These are phyloP conservation scores for Claviceps maximensis DNA, from an alignment of 2,329 filamentous ascomycete genomes.

Conservation along the genomic window DNA sequence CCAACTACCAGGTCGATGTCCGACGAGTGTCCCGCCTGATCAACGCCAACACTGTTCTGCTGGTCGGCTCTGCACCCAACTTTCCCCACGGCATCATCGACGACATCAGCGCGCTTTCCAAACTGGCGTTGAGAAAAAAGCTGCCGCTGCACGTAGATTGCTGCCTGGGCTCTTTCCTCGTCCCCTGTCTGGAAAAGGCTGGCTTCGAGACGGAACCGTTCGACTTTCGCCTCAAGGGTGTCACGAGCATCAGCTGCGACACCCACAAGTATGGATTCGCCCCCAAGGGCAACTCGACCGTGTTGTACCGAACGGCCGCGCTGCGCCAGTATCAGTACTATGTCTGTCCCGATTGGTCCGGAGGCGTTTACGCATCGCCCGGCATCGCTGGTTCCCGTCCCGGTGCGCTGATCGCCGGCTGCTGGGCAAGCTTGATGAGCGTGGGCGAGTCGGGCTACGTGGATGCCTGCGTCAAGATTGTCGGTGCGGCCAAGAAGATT, in stretches of 20 bases:
- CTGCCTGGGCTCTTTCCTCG: constrained; percentile 89
- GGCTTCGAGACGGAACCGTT: constrained; percentile 82
- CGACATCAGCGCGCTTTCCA: constrained; percentile 76
- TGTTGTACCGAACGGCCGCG: constrained; percentile 71
- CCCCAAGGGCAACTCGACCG: constrained; percentile 89
- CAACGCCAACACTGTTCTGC: constrained; percentile 84
- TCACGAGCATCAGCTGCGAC: constrained; percentile 91
- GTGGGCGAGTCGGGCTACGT: constrained; percentile 83
- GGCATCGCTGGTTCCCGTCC: constrained; percentile 84
- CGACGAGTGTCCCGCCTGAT: constrained; percentile 68
- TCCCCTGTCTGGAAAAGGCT: constrained; percentile 84
- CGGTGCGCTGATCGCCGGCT: constrained; percentile 86
- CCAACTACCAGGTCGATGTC: constrained; percentile 72
- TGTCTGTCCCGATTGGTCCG: constrained; percentile 85
- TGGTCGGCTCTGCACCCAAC: constrained; percentile 92
- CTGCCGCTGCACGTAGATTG: constrained; percentile 93
- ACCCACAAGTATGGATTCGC: constrained; percentile 99
- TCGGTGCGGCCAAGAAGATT: constrained; percentile 75
- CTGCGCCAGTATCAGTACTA: constrained; percentile 92
- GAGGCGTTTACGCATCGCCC: constrained; percentile 89
- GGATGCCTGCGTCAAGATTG: constrained; percentile 73
- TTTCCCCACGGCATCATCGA: constrained; percentile 98
- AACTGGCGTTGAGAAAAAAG: constrained; percentile 64
- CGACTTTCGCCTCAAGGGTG: constrained; percentile 87
- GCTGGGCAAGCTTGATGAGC: constrained; percentile 85